Conservation (phyloP, 495 filamentous ascomycete species). For the Hypoxylon lienhwacheense region DNA sequence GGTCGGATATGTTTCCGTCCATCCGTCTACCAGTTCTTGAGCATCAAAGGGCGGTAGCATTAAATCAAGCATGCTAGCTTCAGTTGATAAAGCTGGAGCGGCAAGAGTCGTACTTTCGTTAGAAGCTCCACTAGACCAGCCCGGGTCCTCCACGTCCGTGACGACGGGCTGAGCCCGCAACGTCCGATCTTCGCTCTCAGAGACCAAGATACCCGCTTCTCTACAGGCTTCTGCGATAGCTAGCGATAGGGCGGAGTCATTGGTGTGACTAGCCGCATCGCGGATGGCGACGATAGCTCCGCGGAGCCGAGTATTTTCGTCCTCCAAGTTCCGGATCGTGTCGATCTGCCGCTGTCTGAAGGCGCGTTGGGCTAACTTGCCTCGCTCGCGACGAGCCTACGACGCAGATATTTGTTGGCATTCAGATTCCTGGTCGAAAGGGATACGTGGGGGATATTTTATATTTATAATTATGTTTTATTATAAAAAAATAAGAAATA, state of each 20-base stretch:
- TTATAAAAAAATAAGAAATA: too few species aligned
- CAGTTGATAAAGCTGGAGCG: not conserved
- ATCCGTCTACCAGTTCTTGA: not conserved
- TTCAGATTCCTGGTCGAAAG: not conserved
- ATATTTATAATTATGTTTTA: too few species aligned
- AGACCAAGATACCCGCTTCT: slow-evolving; percentile 6
- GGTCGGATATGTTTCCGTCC: slow-evolving; percentile 8
- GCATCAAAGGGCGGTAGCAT: not conserved
- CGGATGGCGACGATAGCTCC: slow-evolving; percentile 19
- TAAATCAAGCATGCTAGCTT: not conserved
- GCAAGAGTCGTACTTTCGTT: not conserved
- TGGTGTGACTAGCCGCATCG: slow-evolving; percentile 5
- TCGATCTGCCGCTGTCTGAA: slow-evolving; percentile 33
- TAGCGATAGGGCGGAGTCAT: slow-evolving; percentile 1
- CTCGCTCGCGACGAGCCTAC: slow-evolving; percentile 30
- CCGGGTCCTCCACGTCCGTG: slow-evolving; percentile 2
- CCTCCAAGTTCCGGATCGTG: slow-evolving; percentile 18
- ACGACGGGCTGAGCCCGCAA: not conserved
- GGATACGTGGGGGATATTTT: too few species aligned
- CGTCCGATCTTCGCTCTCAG: not conserved
- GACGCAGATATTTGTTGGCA: slow-evolving; percentile 3
- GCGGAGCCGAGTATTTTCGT: slow-evolving; percentile 24
- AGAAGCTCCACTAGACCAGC: slow-evolving; percentile 10
- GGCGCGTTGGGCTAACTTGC: slow-evolving; percentile 28
- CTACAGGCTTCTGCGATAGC: slow-evolving; percentile 15